Percentiles rank a stretch among this genome's conserved stretches.
phyloP scores from a whole-genome alignment of 108 stramenopile species.

The Pelagomonas calceolata region DNA sequence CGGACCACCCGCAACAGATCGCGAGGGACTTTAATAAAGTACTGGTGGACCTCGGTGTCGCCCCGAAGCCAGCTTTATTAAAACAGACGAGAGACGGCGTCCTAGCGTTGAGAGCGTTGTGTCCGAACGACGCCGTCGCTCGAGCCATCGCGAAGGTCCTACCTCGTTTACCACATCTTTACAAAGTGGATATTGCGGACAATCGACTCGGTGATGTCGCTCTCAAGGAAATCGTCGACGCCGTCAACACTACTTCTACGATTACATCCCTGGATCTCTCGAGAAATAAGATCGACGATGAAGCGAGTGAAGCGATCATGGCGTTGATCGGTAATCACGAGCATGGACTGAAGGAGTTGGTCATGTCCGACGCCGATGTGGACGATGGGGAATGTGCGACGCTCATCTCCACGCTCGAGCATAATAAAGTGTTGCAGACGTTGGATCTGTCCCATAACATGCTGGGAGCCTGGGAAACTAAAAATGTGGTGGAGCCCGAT shows the following conservation, averaged over 20 bases:
- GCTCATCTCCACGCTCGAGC: conserved; percentile 9
- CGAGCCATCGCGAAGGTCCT: neutral
- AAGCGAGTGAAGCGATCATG: neutral
- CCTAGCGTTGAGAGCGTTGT: neutral
- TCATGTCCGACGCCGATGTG: conserved; percentile 15
- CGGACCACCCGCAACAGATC: neutral
- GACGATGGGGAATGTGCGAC: conserved; percentile 23
- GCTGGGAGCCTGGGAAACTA: conserved; percentile 11
- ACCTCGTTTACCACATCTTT: neutral
- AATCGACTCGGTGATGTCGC: conserved; percentile 16
- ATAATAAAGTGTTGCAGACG: conserved; percentile 3
- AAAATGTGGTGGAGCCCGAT: conserved; percentile 22
- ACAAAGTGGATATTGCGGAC: conserved; percentile 2
- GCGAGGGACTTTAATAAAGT: neutral
- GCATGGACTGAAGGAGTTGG: conserved; percentile 2
- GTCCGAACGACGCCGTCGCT: neutral
- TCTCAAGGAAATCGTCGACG: neutral
- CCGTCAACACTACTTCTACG: neutral
- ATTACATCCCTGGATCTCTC: conserved; percentile 1
- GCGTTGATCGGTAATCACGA: neutral
- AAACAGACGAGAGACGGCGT: neutral
- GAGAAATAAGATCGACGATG: neutral
- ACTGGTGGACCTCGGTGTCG: neutral
- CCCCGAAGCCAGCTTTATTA: neutral
- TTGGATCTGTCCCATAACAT: conserved; percentile 15